Evolutionary conservation across 805 yeast genomes (phyloP), one percentile per base, ranked within the genome.

Genomic region (Candida taoyuanica): DNA sequence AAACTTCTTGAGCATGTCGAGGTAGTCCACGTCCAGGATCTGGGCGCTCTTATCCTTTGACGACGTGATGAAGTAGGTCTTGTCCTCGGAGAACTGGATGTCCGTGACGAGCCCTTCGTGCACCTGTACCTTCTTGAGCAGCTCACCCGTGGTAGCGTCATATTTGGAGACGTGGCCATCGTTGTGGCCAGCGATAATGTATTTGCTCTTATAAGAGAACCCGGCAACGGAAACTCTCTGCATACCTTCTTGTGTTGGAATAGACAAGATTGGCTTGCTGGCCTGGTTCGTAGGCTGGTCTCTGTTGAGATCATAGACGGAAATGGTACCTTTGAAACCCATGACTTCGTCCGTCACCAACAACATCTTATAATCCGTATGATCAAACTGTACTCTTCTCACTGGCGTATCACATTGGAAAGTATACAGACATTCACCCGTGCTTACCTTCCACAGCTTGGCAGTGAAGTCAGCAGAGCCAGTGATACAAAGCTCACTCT

Each of bases 381-480:
- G 85, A 27, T 83, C 74, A 55, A 93, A 85, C 58, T 86, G 88
- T 36, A 87, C 95, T 62, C 89, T 75, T 68, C 91, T 85, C 31
- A 84, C 93, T n/a, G 97, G 95, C 23, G 95, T 80, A 44, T 78
- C 77, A 43, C 81, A 71, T 29, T 71, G 71, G 82, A 89, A 85
- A 17, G 83, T 77, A 64, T 69, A 76, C 27, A 85, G 68, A 55
- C 80, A 74, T 53, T 79, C 73, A 36, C 98, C 99, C 34, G 78
- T 81, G 55, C 73, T 67, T 14, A 84, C 84, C 48, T 74, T 74
- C 97, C 97, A 93, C 48, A 91, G 72, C 53, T 84, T 85, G 51
- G 85, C 77, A 37, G 83, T 70, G 62, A 82, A 79, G 60, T 93
- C 98, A 39, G 96, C 96, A 46, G 93, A 78, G 25, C 96, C 97